Evolutionary conservation across 176 grass and related monocot species (phyloP).

Genomic region (Phoenix roebelenii): DNA sequence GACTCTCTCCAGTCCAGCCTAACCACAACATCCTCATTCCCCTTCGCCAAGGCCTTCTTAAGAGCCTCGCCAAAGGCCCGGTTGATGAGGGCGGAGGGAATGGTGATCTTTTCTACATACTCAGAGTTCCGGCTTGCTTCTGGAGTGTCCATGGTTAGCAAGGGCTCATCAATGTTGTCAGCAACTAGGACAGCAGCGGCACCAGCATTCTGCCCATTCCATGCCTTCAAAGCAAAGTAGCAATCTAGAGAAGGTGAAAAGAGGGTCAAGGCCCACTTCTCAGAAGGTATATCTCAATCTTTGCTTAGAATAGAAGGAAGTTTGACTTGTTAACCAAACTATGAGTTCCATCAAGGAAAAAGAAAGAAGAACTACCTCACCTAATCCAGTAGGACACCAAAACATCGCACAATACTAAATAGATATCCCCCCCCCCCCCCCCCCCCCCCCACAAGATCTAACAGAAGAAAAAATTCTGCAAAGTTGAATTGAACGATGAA

Average conservation of each 20-base stretch:
- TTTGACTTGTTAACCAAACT: too few relatives aligned
- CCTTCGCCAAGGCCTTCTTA: slow-evolving; percentile 6
- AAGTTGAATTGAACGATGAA: too few relatives aligned
- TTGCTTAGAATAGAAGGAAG: not conserved
- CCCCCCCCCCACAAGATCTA: too few relatives aligned
- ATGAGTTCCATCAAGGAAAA: too few relatives aligned
- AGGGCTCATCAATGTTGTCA: slow-evolving; percentile 59
- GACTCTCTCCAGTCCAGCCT: slow-evolving; percentile 19
- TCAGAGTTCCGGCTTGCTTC: slow-evolving; percentile 41
- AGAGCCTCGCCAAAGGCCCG: slow-evolving; percentile 31
- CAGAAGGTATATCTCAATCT: not conserved
- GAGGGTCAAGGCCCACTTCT: not conserved
- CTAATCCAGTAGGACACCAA: too few relatives aligned
- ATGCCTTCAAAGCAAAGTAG: slow-evolving; percentile 93
- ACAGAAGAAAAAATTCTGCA: too few relatives aligned
- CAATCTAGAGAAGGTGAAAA: slow-evolving; percentile 35
- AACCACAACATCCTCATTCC: not conserved
- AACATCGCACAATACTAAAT: too few relatives aligned
- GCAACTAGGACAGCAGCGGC: slow-evolving; percentile 78
- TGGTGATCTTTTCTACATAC: slow-evolving; percentile 59
- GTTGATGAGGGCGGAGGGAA: slow-evolving; percentile 60
- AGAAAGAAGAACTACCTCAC: too few relatives aligned
- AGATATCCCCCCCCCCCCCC: too few relatives aligned
- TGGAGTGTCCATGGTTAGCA: slow-evolving; percentile 79
- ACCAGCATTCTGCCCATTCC: slow-evolving; percentile 69